Evolutionary conservation across 495 filamentous ascomycete species (phyloP), one percentile per base, ranked within the genome.

Genomic region (Neurospora sp.): DNA sequence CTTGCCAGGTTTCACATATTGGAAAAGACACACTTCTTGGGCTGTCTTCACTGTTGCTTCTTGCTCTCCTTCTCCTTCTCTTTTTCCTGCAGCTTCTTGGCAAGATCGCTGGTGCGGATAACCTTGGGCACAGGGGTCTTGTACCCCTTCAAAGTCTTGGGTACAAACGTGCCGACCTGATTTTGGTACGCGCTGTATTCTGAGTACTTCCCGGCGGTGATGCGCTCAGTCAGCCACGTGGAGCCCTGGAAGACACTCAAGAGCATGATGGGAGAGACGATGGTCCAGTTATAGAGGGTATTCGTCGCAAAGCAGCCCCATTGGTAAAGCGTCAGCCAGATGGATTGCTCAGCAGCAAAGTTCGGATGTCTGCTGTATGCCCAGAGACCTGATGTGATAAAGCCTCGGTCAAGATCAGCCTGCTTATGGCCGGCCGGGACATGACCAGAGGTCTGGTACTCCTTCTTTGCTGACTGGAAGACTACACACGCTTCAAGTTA

Each of bases 321-420:
- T 72, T 91, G 85, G 79, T 98, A 98, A 71, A 98, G 78, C 37
- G 87, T 78, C 42, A 97, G 81, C 96, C 96, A 99, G 78, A 98
- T 89, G 38, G 90, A 87, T 82, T 98, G 95, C 81, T 99, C 96
- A 45, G 93, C 92, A 38, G 90, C 88, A 78, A 98, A 98, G 82
- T 98, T 98, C 45, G 96, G 96, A 80, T 99, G 96, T 9, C 96
- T 89, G 72, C 89, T 92, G 78, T 87, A 93, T 0, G 89, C 90
- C 91, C 91, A 99, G 27, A 99, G 84, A 0, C 96, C 96, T 3
- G 85, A 89, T 42, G 93, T 90, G 68, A 92, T 87, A 80, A 99
- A 99, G 65, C 96, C 96, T 61, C 96, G 90, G 76, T 98, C 94
- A 1, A 99, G 87, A 73, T 98, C 94, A 74, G 89, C 90, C 70